phyloP scores from a whole-genome alignment of 352 stramenopile species.

The Phytophthora aleatoria region DNA sequence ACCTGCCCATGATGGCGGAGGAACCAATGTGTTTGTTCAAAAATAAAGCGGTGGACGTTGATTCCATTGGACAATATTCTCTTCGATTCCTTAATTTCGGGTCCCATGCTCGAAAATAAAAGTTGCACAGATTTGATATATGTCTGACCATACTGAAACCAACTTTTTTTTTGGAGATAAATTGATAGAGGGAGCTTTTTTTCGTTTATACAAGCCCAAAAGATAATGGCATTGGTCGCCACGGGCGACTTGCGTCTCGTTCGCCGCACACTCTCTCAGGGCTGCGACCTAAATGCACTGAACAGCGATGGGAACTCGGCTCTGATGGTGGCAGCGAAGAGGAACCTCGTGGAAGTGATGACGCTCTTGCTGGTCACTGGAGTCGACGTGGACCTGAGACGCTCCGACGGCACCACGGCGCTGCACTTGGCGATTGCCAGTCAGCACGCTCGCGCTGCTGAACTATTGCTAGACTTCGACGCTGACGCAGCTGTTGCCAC shows the following conservation, averaged over 20 bases:
- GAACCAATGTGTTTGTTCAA: too few relatives aligned
- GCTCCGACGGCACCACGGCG: not conserved
- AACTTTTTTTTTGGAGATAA: too few relatives aligned
- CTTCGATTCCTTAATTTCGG: too few relatives aligned
- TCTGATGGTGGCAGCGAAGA: not conserved
- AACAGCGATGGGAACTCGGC: not conserved
- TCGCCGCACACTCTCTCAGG: not conserved
- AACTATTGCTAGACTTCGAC: not conserved
- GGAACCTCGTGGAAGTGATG: not conserved
- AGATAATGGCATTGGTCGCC: not conserved
- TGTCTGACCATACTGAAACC: too few relatives aligned
- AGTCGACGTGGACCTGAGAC: not conserved
- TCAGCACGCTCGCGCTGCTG: not conserved
- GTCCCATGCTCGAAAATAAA: too few relatives aligned
- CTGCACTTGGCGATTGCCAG: not conserved
- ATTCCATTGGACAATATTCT: too few relatives aligned
- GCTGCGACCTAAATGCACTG: not conserved
- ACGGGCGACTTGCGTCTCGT: not conserved
- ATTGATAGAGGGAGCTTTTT: too few relatives aligned
- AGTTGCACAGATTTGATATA: too few relatives aligned
- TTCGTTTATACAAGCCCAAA: too few relatives aligned
- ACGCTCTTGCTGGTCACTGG: not conserved
- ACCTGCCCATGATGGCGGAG: too few relatives aligned
- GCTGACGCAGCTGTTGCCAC: not conserved
- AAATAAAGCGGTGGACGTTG: too few relatives aligned